These are phyloP conservation scores for Euphorbia pulcherrima DNA, from an alignment of 345 rosid species.

Conservation along the genomic window DNA sequence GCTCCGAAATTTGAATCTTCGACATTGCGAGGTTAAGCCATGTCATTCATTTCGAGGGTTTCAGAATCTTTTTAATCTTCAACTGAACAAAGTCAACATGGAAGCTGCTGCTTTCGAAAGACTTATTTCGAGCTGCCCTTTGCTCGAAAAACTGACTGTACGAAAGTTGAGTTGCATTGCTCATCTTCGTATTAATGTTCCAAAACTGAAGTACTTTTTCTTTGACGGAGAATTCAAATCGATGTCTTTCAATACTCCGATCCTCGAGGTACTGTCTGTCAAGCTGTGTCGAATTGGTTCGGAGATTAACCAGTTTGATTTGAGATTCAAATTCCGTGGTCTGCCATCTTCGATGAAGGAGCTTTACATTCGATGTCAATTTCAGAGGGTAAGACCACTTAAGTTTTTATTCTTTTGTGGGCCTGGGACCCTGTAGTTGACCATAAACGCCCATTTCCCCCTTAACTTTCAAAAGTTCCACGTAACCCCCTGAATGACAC, in stretches of 20 bases:
- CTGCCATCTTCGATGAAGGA: constrained; percentile 13
- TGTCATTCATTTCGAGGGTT: constrained; percentile 8
- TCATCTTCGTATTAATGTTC: constrained; percentile 11
- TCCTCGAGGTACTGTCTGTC: not conserved
- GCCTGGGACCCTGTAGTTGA: too few relatives aligned
- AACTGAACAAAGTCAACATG: constrained; percentile 9
- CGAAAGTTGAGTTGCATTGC: constrained; percentile 6
- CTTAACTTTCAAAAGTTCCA: too few relatives aligned
- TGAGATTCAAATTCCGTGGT: constrained; percentile 12
- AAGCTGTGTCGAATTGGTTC: constrained; percentile 7
- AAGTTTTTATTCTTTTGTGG: not conserved
- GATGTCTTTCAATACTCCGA: constrained; percentile 4
- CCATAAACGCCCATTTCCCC: too few relatives aligned
- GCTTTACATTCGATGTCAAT: constrained; percentile 13
- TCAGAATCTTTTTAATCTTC: constrained; percentile 5
- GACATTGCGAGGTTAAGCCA: constrained; percentile 3
- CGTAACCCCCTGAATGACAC: too few relatives aligned
- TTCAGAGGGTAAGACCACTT: constrained; percentile 8
- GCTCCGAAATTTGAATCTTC: constrained; percentile 12
- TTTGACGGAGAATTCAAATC: constrained; percentile 16
- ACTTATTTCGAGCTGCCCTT: constrained; percentile 12
- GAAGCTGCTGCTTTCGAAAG: constrained; percentile 2
- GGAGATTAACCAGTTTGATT: constrained; percentile 11
- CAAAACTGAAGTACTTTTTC: constrained; percentile 4
- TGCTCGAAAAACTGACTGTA: constrained; percentile 4